Evolutionary conservation across 495 filamentous ascomycete species (phyloP), one percentile per base, ranked within the genome.

Genomic region (Thermochaetoides thermophila): DNA sequence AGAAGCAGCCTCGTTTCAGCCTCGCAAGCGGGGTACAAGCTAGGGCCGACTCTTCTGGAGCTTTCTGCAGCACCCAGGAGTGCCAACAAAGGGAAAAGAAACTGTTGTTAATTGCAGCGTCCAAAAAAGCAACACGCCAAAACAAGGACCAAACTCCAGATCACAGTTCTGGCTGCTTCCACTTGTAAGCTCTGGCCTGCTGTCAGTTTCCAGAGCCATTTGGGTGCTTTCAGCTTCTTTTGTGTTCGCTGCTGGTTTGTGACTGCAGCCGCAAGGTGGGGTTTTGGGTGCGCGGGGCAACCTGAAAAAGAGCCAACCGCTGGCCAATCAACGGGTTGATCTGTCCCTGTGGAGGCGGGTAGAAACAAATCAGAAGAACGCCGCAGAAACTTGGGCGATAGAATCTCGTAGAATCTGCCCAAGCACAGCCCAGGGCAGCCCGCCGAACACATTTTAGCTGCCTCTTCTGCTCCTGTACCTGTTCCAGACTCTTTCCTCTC

Each of bases 341-440:
- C 17, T 11, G 42, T 48, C 42, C 43, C 45, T 49, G 50, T 48
- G 53, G 50, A 45, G 43, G 46, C 43, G 24, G 30, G 10, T 33
- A 25, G 42, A 48, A 45, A 27, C 52, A 44, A 55, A 50, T 50
- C 46, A 55, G 31, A 41, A 39, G 49, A 48, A 50, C 34, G 32
- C 27, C 40, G 39, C 29, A 38, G 51, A 52, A 49, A 37, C 46
- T 40, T 46, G 47, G 44, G 25, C 39, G 45, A 50, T 57, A 55
- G 53, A 57, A 57, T 50, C 53, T 43, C 49, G 46, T 57, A 29
- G 53, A 57, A 57, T 39, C 45, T 49, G 21, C 35, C 22, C 32
- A 24, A 43, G 41, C 43, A 43, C 38, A 39, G 43, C 46, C 44
- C 44, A 37, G 42, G 46, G 38, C 32, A 32, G 34, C 27, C 39